Percentiles rank a stretch among this genome's conserved stretches.
phyloP scores from a whole-genome alignment of 1,139 yeast genomes.

The Kodamaea fungicola region DNA sequence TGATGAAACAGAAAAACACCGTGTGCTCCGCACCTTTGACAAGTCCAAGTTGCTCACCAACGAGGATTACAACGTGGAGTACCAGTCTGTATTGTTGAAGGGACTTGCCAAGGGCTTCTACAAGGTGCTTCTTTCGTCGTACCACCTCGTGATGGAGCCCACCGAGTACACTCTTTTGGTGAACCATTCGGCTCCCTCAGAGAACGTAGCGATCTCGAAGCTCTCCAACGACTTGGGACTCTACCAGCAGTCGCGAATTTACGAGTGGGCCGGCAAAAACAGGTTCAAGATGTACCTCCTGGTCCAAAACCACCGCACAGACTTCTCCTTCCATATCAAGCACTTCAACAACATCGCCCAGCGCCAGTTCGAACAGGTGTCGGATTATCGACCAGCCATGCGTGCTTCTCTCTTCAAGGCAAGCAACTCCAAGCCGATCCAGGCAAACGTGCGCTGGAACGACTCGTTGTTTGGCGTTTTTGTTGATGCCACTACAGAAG shows the following conservation, averaged over 20 bases:
- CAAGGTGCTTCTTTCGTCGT: slow-evolving; percentile 32
- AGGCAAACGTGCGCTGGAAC: slow-evolving; percentile 39
- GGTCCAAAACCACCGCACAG: slow-evolving; percentile 17
- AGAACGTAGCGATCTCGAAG: slow-evolving; percentile 14
- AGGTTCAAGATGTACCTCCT: slow-evolving; percentile 31
- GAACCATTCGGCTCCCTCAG: slow-evolving; percentile 9
- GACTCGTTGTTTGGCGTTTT: slow-evolving; percentile 44
- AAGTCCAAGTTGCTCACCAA: slow-evolving; percentile 25
- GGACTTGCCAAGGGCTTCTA: slow-evolving; percentile 35
- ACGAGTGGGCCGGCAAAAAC: slow-evolving; percentile 39
- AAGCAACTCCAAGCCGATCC: slow-evolving; percentile 23
- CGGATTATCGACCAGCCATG: slow-evolving; percentile 36
- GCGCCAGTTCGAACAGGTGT: slow-evolving; percentile 19
- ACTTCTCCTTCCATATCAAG: slow-evolving; percentile 24
- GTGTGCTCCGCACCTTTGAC: slow-evolving; percentile 25
- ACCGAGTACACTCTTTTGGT: slow-evolving; percentile 9
- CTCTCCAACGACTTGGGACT: slow-evolving; percentile 33
- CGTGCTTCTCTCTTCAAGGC: slow-evolving; percentile 44
- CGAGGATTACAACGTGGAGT: slow-evolving; percentile 23
- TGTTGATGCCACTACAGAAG: slow-evolving; percentile 27
- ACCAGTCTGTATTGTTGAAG: slow-evolving; percentile 19
- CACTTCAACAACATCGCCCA: slow-evolving; percentile 14
- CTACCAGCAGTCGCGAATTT: slow-evolving; percentile 20
- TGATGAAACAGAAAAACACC: slow-evolving; percentile 14
- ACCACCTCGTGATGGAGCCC: slow-evolving; percentile 11